Conservation (phyloP, 805 yeast genomes). For the Tanozyma kutaoensis region DNA sequence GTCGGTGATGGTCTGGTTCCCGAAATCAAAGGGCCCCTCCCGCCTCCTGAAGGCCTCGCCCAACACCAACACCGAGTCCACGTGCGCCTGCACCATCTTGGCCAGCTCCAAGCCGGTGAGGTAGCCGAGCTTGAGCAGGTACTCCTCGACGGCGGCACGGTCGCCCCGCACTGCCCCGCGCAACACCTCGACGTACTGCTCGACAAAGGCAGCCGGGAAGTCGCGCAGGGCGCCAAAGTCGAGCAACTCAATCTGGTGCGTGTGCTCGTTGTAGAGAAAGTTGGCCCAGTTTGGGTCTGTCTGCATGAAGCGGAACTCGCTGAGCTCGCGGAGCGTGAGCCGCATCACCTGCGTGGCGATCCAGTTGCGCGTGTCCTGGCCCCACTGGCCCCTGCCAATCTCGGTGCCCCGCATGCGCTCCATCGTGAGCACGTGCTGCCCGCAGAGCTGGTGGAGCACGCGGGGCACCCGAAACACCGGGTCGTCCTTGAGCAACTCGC, state of each 20-base stretch:
- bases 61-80: constrained; percentile 76
- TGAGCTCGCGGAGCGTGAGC: constrained; percentile 75
- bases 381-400: constrained; percentile 63
- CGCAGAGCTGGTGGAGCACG: constrained; percentile 66
- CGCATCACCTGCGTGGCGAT: constrained; percentile 81
- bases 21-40: constrained; percentile 45
- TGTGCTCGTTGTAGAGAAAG: constrained; percentile 66
- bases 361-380: constrained; percentile 64
- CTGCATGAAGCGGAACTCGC: constrained; percentile 83
- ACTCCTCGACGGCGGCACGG: constrained; percentile 45
- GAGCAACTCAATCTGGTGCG: constrained; percentile 66
- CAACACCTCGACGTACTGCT: constrained; percentile 55
- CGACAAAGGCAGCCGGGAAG: constrained; percentile 54
- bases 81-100: constrained; percentile 83
- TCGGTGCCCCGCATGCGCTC: constrained; percentile 74
- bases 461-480: constrained; percentile 64
- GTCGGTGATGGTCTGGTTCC: constrained; percentile 82
- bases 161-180: constrained; percentile 66
- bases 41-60: constrained; percentile 69
- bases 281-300: constrained; percentile 99
- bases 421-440: constrained; percentile 82
- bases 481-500: constrained; percentile 37
- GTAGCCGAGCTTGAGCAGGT: constrained; percentile 68
- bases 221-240: constrained; percentile 95
- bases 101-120: constrained; percentile 83